phyloP scores from a whole-genome alignment of 257 asterid genomes.

The Fraxinus pennsylvanica region DNA sequence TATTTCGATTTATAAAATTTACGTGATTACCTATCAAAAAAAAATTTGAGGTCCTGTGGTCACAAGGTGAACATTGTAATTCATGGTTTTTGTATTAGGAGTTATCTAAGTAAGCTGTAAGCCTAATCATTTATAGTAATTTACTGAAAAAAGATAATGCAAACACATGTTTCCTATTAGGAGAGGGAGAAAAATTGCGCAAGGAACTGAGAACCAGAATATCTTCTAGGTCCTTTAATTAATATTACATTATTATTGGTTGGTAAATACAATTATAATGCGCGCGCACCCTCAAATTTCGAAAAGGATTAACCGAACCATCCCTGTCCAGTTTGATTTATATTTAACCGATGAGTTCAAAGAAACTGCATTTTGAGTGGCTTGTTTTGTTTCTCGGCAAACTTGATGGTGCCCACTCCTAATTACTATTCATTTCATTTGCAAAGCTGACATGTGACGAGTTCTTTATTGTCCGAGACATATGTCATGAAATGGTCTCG shows the following conservation, averaged over 20 bases:
- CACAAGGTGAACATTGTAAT: not conserved
- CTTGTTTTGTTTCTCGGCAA: not conserved
- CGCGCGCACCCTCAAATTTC: not conserved
- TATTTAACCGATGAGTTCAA: not conserved
- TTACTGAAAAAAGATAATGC: not conserved
- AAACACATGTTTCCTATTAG: not conserved
- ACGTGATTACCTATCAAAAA: too few relatives aligned
- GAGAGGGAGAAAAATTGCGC: not conserved
- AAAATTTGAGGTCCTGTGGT: not conserved
- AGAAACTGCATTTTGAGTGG: not conserved
- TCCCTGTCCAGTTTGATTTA: not conserved
- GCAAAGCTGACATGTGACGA: not conserved
- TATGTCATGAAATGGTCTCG: not conserved
- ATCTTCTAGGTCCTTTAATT: not conserved
- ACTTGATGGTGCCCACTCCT: not conserved
- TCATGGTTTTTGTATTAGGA: not conserved
- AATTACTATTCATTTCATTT: not conserved
- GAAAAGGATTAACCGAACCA: not conserved
- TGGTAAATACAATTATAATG: not conserved
- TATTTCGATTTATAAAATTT: too few relatives aligned
- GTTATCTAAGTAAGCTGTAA: not conserved
- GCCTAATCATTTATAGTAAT: not conserved
- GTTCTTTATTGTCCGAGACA: not conserved
- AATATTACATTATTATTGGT: not conserved
- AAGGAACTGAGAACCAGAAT: not conserved